phyloP scores from a whole-genome alignment of 805 yeast species.

The Wilhelminamyces savonicus region DNA sequence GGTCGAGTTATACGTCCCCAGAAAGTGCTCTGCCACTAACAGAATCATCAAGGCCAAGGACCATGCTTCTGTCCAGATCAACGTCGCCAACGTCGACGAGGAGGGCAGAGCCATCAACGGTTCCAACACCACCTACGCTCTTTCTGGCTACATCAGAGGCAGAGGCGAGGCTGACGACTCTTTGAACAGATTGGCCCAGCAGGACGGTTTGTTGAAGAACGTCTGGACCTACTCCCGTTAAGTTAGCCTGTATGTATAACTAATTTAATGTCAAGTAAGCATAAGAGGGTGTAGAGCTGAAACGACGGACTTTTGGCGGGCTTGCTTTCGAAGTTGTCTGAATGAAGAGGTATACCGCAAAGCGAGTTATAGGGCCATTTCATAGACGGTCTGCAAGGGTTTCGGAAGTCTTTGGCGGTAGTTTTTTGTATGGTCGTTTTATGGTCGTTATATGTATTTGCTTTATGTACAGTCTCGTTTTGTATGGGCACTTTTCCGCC shows the following conservation, averaged over 20 bases:
- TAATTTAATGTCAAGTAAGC: slow-evolving; percentile 16
- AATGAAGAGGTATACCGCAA: too few relatives aligned
- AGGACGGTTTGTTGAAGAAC: slow-evolving; percentile 95
- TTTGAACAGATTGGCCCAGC: slow-evolving; percentile 98
- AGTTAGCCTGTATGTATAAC: slow-evolving; percentile 19
- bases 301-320: too few relatives aligned
- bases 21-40: slow-evolving; percentile 99
- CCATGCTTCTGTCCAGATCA: slow-evolving; percentile 98
- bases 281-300: background rate
- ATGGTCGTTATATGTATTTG: too few relatives aligned
- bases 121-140: slow-evolving; percentile 89
- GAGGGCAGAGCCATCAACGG: slow-evolving; percentile 93
- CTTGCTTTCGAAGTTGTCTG: too few relatives aligned
- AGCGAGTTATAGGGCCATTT: too few relatives aligned
- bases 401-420: too few relatives aligned
- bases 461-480: too few relatives aligned
- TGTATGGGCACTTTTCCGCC: too few relatives aligned
- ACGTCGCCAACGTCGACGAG: slow-evolving; percentile 97
- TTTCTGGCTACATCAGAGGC: slow-evolving; percentile 94
- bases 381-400: too few relatives aligned
- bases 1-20: slow-evolving; percentile 99
- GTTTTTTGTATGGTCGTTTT: too few relatives aligned
- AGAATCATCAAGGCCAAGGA: slow-evolving; percentile 99
- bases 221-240: slow-evolving; percentile 94
- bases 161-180: slow-evolving; percentile 99